phyloP scores from a whole-genome alignment of 768 basidiomycete genomes.

The Lentinula boryana region DNA sequence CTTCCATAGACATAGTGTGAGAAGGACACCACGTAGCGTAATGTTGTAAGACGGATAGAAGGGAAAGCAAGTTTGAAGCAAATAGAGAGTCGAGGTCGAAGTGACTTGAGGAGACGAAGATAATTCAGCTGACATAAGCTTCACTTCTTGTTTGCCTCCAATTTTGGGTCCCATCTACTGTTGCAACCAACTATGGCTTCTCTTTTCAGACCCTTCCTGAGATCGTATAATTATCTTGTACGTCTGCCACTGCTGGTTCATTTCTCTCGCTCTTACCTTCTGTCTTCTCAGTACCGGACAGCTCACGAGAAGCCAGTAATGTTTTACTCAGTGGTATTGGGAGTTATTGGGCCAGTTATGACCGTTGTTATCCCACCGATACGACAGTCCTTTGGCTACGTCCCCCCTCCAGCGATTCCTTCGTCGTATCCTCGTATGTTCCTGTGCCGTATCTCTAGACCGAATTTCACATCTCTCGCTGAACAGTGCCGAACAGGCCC shows the following conservation, averaged over 20 bases:
- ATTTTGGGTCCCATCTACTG: constrained; percentile 8
- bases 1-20: constrained; percentile 63
- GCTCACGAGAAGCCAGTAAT: constrained; percentile 90
- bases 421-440: constrained; percentile 74
- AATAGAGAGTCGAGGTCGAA: not conserved
- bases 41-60: constrained; percentile 8
- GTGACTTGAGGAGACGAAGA: not conserved
- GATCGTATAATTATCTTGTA: constrained; percentile 1
- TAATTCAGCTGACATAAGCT: not conserved
- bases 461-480: not conserved
- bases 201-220: constrained; percentile 4
- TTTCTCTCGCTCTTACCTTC: not conserved
- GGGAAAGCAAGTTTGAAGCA: not conserved
- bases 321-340: constrained; percentile 80
- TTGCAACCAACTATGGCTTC: constrained; percentile 26
- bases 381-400: constrained; percentile 65
- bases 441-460: not conserved
- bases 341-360: constrained; percentile 69
- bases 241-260: constrained; percentile 11
- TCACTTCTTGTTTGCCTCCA: not conserved
- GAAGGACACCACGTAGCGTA: not conserved
- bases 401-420: constrained; percentile 62
- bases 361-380: constrained; percentile 75
- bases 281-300: constrained; percentile 63
- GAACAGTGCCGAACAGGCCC: constrained; percentile 63